Conservation (phyloP, 225 moss, liverwort and hornwort species). For the Antitrichia curtipendula region DNA sequence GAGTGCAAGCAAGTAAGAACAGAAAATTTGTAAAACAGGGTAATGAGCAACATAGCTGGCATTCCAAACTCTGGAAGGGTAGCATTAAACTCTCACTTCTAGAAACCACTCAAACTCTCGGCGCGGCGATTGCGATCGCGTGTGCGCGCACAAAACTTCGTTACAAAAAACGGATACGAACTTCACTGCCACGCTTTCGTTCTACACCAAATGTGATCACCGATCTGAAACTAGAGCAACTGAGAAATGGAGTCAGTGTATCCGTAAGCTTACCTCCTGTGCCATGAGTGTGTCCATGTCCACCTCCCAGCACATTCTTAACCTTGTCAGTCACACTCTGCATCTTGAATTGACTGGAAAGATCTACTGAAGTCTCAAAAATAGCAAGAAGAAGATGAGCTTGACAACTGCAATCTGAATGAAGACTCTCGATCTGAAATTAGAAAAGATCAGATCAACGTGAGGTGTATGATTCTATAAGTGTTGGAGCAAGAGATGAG, state of each 20-base stretch:
- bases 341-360: background rate
- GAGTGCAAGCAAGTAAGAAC: background rate
- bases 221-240: background rate
- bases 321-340: constrained; percentile 20
- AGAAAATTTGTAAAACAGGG: background rate
- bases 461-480: background rate
- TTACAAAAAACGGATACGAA: background rate
- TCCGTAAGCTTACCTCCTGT: background rate
- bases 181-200: background rate
- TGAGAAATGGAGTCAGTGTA: background rate
- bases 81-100: background rate
- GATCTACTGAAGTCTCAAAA: background rate
- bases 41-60: background rate
- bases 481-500: background rate
- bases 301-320: constrained; percentile 21
- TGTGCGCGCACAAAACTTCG: background rate
- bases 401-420: background rate
- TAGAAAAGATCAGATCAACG: background rate
- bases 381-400: background rate
- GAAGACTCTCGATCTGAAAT: background rate
- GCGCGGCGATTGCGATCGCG: background rate
- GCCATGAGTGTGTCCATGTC: constrained; percentile 9
- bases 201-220: background rate
- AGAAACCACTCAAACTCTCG: background rate
- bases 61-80: background rate